These are phyloP conservation scores for Ceratocystis papillata DNA, from an alignment of 2,329 filamentous ascomycete species.

Conservation along the genomic window DNA sequence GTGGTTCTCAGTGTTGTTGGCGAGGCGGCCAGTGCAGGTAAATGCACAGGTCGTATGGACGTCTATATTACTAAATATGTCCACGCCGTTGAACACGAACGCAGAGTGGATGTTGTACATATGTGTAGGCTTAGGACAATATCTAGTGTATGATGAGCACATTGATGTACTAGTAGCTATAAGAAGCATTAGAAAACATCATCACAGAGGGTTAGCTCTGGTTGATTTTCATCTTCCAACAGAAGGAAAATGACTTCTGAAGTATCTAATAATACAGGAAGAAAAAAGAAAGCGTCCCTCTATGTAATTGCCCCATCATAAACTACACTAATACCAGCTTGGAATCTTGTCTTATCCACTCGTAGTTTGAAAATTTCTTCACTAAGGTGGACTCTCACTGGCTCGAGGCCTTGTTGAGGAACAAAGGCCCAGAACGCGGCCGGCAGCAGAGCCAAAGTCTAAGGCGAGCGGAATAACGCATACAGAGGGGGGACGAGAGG, in stretches of 20 bases:
- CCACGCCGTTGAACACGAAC: background rate
- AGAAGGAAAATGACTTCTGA: too few species aligned
- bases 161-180: too few species aligned
- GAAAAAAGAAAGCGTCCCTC: background rate
- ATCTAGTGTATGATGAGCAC: too few species aligned
- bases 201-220: too few species aligned
- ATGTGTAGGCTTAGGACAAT: too few species aligned
- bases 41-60: background rate
- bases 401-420: background rate
- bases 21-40: background rate
- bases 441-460: constrained; percentile 1
- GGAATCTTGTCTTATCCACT: constrained; percentile 8
- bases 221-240: too few species aligned
- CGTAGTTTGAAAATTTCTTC: constrained; percentile 21
- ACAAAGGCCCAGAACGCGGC: background rate
- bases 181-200: too few species aligned
- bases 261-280: background rate
- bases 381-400: constrained; percentile 19
- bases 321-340: constrained; percentile 1
- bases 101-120: background rate
- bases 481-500: background rate
- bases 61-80: background rate
- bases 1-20: background rate
- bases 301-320: background rate
- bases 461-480: constrained; percentile 3